A percentile compares a stretch with the other conserved stretches of the same genome.
phyloP scores from a whole-genome alignment of 1,284 basidiomycete genomes.

The Ceratorhiza oryzae-sativae region DNA sequence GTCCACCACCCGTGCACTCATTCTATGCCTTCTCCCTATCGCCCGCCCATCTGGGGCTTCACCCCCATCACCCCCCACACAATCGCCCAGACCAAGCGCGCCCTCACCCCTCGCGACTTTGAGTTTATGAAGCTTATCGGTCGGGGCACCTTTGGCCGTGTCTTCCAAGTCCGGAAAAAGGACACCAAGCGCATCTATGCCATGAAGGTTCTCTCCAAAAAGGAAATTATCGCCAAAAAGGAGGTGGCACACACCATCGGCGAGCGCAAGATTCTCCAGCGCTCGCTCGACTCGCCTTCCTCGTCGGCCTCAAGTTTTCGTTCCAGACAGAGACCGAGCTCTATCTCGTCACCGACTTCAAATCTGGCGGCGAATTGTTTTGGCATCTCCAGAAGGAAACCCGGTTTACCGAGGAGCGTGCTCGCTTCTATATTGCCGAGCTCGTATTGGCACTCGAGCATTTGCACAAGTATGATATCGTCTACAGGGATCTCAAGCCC shows the following conservation, averaged over 20 bases:
- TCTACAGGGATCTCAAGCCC: conserved; percentile 89
- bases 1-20: conserved; percentile 42
- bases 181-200: conserved; percentile 99
- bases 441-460: conserved; percentile 93
- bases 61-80: conserved; percentile 45
- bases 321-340: conserved; percentile 97
- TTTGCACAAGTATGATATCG: conserved; percentile 96
- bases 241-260: conserved; percentile 99
- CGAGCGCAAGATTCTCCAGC: conserved; percentile 97
- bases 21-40: conserved; percentile 38
- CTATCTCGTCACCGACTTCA: conserved; percentile 98
- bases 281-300: conserved; percentile 92
- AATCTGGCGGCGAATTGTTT: conserved; percentile 97
- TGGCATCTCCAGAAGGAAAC: conserved; percentile 98
- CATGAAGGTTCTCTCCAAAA: conserved; percentile 99
- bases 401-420: conserved; percentile 89
- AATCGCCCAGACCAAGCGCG: conserved; percentile 70
- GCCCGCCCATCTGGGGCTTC: conserved; percentile 41
- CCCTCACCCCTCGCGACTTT: conserved; percentile 90
- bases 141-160: conserved; percentile 97
- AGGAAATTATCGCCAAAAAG: conserved; percentile 98
- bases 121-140: conserved; percentile 99
- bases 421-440: conserved; percentile 95
- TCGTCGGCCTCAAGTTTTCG: conserved; percentile 97
- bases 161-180: conserved; percentile 98